phyloP scores from a whole-genome alignment of 352 stramenopile species.

The Globisporangium alternatum region DNA sequence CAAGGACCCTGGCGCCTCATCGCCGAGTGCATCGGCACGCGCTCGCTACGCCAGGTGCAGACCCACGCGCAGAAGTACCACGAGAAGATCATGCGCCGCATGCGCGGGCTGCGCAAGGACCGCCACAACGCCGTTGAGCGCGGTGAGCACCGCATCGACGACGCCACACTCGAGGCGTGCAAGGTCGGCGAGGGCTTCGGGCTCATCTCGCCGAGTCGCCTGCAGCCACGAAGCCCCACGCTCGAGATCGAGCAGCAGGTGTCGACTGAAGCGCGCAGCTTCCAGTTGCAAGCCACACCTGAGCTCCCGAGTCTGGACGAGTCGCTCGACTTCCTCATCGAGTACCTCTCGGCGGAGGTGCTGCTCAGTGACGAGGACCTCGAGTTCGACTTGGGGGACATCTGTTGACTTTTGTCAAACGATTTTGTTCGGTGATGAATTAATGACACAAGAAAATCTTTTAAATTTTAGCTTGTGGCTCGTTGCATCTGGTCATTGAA shows the following conservation, averaged over 20 bases:
- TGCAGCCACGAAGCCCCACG: not conserved
- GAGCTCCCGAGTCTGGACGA: conserved; percentile 24
- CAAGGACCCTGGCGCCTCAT: conserved; percentile 43
- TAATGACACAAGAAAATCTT: no score
- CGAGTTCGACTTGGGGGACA: not conserved
- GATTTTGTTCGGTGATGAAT: no score
- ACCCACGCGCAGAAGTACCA: conserved; percentile 60
- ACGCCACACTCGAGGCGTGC: conserved; percentile 25
- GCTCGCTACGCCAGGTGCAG: conserved; percentile 63
- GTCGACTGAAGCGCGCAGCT: not conserved
- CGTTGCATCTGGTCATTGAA: no score
- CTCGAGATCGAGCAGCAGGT: conserved; percentile 11
- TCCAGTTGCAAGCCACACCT: not conserved
- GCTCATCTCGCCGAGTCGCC: not conserved
- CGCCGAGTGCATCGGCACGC: conserved; percentile 34
- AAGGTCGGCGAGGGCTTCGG: not conserved
- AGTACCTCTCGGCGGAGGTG: not conserved
- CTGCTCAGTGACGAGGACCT: not conserved
- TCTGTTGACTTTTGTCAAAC: not conserved
- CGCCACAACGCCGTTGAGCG: conserved; percentile 41
- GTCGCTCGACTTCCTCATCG: conserved; percentile 33
- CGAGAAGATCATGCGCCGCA: conserved; percentile 66
- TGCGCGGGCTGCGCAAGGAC: conserved; percentile 56
- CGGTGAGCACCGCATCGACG: conserved; percentile 57
- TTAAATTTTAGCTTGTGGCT: no score